Base-by-base conservation (phyloP, 2,329 filamentous ascomycete species). In the Monilinia aucupariae region DNA sequence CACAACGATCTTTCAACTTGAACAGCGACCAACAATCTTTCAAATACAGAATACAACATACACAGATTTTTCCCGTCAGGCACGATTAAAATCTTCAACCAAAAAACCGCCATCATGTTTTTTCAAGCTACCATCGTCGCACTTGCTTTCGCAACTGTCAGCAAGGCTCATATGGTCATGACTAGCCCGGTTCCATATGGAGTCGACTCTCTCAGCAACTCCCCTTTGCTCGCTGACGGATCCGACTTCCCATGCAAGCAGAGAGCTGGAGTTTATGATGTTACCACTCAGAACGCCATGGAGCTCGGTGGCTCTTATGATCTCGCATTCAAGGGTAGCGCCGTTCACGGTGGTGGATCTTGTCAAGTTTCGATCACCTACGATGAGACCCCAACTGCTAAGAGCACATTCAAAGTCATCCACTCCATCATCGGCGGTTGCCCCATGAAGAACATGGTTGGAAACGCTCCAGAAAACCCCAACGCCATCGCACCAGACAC, bases 341-440 rank as follows among this genome's bases (percentile, higher is more conserved):
- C 92, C 3, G 85, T 87, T 0, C 94, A 99, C 69, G 92, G 92
- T 22, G 94, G 94, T 61, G 94, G 94, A 0, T 96, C 91, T 0
- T 97, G 94, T 78, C 94, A 99, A 71, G 78, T 97, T 63, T 89
- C 88, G 10, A 78, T 99, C 70, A 94, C 92, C 0, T 91, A 89
- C 22, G 93, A 97, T 69, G 78, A 81, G 13, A 77, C 81, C 15
- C 86, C 92, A 0, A 86, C 83, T 32, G 83, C 82, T 68, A 75
- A 83, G 68, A 88, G 85, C 0, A 81, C 83, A 27, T 99, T 89
- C 86, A 92, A 92, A 75, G 93, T 97, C 66, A 92, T 99, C 75
- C 86, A 94, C 72, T 93, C 89, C 0, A 90, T 92, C 34, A 82
- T 92, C 65, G 93, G 93, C 45, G 92, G 92, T 17, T 97, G 94